Evolutionary conservation across 164 flowering plant genomes (phyloP).

Genomic region (Warburgia ugandensis): DNA sequence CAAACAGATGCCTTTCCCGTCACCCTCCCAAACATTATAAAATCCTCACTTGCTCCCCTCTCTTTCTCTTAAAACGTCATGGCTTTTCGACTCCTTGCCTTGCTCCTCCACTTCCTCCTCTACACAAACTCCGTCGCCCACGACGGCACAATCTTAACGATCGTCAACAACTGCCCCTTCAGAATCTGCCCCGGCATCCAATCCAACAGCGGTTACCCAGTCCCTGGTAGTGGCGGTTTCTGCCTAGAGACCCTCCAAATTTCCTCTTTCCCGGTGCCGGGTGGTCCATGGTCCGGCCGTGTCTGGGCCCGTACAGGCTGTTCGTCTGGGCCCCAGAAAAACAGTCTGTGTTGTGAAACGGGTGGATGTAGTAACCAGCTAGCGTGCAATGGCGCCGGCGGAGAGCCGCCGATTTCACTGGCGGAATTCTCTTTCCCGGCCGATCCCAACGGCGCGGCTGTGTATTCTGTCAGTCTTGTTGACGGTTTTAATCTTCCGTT

Average conservation of each 20-base stretch:
- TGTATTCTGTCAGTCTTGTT: not conserved
- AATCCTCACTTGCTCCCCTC: no score
- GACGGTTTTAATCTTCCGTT: not conserved
- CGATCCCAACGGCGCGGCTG: not conserved
- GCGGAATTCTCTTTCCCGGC: not conserved
- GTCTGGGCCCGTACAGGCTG: not conserved
- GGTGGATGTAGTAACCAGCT: no score
- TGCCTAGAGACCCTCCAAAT: not conserved
- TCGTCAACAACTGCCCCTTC: not conserved
- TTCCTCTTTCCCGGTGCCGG: not conserved
- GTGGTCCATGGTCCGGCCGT: not conserved
- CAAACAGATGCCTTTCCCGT: no score
- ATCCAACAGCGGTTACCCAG: not conserved
- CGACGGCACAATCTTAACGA: not conserved
- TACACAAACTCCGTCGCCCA: not conserved
- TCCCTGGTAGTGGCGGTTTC: no score
- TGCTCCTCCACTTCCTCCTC: conserved; percentile 12
- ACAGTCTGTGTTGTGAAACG: no score
- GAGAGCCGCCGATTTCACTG: not conserved
- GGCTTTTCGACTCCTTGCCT: conserved; percentile 8
- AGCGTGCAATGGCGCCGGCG: no score
- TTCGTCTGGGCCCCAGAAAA: not conserved
- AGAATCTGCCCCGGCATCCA: not conserved
- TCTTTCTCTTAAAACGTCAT: no score
- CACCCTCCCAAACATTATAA: no score